Conservation (phyloP, 2,329 filamentous ascomycete genomes). For the Tolypocladium guangdongense region DNA sequence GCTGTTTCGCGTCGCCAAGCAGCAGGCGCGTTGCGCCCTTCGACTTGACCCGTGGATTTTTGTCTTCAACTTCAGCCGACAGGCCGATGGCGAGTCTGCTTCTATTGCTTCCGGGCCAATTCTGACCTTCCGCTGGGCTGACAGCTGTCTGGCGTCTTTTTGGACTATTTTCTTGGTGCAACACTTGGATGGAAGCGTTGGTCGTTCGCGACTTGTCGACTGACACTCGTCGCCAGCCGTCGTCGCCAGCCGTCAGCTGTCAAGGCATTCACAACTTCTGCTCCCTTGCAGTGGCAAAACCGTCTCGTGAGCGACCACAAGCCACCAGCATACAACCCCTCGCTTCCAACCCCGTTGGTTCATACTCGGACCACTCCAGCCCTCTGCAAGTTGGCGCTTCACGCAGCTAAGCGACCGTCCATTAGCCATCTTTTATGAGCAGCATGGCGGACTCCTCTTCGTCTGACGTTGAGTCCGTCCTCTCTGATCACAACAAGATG, state of each 20-base stretch:
- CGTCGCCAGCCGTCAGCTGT: background rate
- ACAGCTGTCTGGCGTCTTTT: background rate
- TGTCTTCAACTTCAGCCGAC: background rate
- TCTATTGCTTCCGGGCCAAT: background rate
- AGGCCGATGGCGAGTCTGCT: background rate
- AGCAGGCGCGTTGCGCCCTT: constrained; percentile 3
- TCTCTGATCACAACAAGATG: constrained; percentile 17
- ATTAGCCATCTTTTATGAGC: background rate
- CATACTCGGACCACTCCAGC: too few species aligned
- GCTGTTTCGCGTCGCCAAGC: constrained; percentile 20
- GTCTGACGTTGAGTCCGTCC: constrained; percentile 19
- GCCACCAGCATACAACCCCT: background rate
- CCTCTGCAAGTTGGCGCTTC: background rate
- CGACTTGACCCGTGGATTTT: background rate
- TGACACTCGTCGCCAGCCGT: background rate
- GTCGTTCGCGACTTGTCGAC: background rate
- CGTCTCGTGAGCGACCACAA: background rate
- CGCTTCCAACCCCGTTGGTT: background rate
- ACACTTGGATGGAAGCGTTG: background rate
- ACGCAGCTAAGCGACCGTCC: background rate
- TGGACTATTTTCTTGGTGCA: background rate
- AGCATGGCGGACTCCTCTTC: constrained; percentile 19
- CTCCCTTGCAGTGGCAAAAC: background rate
- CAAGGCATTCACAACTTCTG: background rate
- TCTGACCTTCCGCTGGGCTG: background rate